Percentiles rank a stretch among this genome's conserved stretches.
Conservation (phyloP, 2,329 filamentous ascomycete genomes). For the Ceratocystis lukuohia region DNA sequence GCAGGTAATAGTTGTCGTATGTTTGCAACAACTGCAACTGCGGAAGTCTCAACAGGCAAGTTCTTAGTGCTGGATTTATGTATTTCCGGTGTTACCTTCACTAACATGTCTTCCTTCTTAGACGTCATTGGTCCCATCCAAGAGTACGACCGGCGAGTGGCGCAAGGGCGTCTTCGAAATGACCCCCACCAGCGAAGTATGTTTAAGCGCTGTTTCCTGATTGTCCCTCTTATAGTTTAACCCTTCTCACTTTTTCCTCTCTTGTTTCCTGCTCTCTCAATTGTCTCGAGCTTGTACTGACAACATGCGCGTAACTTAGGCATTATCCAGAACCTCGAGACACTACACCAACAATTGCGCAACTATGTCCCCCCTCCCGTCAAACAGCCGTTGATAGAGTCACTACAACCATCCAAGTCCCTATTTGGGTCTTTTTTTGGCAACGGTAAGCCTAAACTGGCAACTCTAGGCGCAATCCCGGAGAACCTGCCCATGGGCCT, state of each 20-base stretch:
- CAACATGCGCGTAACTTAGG: slow-evolving; percentile 34
- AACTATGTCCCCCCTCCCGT: slow-evolving; percentile 62
- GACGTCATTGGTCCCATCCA: slow-evolving; percentile 53
- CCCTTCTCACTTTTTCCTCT: too few species aligned
- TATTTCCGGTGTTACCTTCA: neutral
- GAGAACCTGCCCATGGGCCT: slow-evolving; percentile 70
- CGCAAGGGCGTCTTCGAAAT: slow-evolving; percentile 59
- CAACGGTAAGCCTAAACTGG: slow-evolving; percentile 24
- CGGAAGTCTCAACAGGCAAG: neutral
- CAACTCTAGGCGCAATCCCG: slow-evolving; percentile 44
- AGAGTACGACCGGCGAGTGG: slow-evolving; percentile 77
- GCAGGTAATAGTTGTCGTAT: neutral
- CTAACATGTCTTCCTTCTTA: slow-evolving; percentile 1
- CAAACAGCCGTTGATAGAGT: slow-evolving; percentile 62
- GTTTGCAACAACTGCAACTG: neutral
- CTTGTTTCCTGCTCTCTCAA: neutral
- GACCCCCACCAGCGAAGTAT: slow-evolving; percentile 82
- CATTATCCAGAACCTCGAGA: slow-evolving; percentile 79
- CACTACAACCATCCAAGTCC: slow-evolving; percentile 42
- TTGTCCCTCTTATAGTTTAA: neutral
- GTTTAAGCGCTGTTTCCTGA: slow-evolving; percentile 20
- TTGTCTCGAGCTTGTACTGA: neutral
- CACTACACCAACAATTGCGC: slow-evolving; percentile 70
- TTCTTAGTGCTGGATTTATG: neutral
- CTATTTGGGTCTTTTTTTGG: slow-evolving; percentile 51